phyloP scores from a whole-genome alignment of 805 yeast species.

The Clavispora asparagi region DNA sequence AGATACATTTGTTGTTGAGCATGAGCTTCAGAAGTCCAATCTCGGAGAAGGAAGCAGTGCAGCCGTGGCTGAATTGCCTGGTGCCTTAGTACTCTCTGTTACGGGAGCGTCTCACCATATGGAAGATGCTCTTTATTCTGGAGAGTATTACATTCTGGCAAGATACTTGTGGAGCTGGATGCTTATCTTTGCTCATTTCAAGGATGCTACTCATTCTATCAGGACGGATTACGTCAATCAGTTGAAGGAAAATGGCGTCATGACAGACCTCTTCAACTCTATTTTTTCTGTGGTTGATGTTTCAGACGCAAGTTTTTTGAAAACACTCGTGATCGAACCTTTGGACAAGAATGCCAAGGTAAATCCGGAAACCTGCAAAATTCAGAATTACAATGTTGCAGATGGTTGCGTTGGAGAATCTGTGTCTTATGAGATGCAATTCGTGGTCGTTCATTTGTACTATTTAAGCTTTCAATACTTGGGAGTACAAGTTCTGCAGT shows the following conservation, averaged over 20 bases:
- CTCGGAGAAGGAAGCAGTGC: conserved; percentile 12
- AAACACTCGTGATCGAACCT: conserved; percentile 13
- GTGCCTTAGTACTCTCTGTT: conserved; percentile 31
- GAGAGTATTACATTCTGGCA: conserved; percentile 16
- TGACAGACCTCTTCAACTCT: conserved; percentile 53
- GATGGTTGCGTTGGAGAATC: conserved; percentile 18
- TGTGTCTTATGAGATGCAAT: conserved; percentile 28
- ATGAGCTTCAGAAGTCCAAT: conserved; percentile 45
- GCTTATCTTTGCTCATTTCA: conserved; percentile 56
- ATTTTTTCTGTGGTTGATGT: conserved; percentile 51
- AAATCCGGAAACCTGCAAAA: conserved; percentile 11
- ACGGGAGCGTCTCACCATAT: conserved; percentile 15
- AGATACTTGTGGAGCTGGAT: conserved; percentile 66
- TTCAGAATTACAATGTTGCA: conserved; percentile 18
- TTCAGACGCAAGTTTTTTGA: conserved; percentile 18
- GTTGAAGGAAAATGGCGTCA: conserved; percentile 40
- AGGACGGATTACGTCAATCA: conserved; percentile 57
- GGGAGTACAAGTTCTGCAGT: conserved; percentile 55
- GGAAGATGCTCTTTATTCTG: conserved; percentile 4
- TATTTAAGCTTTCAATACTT: conserved; percentile 45
- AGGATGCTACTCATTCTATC: conserved; percentile 58
- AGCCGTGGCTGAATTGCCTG: conserved; percentile 35
- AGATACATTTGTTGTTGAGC: conserved; percentile 58
- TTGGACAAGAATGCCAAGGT: conserved; percentile 10
- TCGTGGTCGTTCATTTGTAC: conserved; percentile 45